Base-by-base conservation (phyloP, 106 monocot genomes). In the Gastrodia elata region DNA sequence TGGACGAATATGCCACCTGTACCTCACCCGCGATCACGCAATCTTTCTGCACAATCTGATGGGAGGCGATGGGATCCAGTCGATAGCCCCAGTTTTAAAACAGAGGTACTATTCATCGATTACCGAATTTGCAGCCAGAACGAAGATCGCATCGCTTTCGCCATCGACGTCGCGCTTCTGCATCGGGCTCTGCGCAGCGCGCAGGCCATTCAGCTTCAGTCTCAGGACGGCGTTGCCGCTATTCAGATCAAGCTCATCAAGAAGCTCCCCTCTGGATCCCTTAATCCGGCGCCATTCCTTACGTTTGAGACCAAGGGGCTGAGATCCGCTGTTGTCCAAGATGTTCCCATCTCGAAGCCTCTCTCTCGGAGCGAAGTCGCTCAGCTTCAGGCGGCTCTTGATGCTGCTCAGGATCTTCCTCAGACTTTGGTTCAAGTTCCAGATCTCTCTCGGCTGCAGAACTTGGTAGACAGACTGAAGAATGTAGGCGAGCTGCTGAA, bases 371-470 rank as follows among this genome's bases (percentile, higher is more conserved):
- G 74, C 4, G 98, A 98, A 36, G 80, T 93, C 14, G 34, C 30
- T 9, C 82, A 89, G 73, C 88, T 98, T 48, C 98, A 98, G 78
- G 52, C 83, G 2, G 83, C 92, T 25, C 86, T 98, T 33, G 93
- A 93, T 49, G 75, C 87, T 38, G 83, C 91, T 8, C 91, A 98
- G 79, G 87, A 91, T 25, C 85, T 98, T 58, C 98, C 93, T 20
- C 87, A 86, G 90, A 98, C 93, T 49, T 68, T 98, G 48, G 97
- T 98, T 46, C 93, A 98, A 81, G 88, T 98, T 40, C 97, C 93
- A 15, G 93, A 98, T 73, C 77, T 98, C 18, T 80, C 76, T 1
- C 97, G 88, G 75, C 68, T 98, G 61, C 97, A 98, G 74, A 91
- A 72, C 68, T 72, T 98, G 34, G 97, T 98, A 38, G 97, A 97